A percentile compares a stretch with the other conserved stretches of the same genome.
phyloP scores from a whole-genome alignment of 2,329 filamentous ascomycete species.

The Ophiostoma quercus region DNA sequence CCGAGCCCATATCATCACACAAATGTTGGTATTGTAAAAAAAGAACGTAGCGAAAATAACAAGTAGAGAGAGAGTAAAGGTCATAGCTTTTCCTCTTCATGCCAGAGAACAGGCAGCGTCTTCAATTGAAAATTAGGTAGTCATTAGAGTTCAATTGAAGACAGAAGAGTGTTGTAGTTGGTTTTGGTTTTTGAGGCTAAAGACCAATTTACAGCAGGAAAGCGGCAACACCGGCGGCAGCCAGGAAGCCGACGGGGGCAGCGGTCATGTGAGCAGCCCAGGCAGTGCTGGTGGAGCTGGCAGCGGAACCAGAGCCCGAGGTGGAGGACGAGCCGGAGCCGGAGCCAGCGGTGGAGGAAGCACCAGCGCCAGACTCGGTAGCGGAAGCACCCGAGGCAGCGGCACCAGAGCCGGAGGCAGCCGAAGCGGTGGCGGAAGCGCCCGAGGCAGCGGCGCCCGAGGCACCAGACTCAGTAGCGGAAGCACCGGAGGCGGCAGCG shows the following conservation, averaged over 20 bases:
- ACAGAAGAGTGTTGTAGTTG: neutral
- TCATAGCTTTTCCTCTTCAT: conserved; percentile 8
- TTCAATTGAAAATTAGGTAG: neutral
- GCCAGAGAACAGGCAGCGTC: neutral
- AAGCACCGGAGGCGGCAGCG: conserved; percentile 17
- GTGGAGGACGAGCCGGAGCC: conserved; percentile 1
- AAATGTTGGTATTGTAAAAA: conserved; percentile 23
- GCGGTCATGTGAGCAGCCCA: conserved; percentile 38
- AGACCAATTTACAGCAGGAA: conserved; percentile 42
- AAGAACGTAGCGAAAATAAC: conserved; percentile 17
- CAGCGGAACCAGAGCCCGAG: conserved; percentile 17
- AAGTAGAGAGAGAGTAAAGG: neutral
- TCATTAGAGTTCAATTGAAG: conserved; percentile 15
- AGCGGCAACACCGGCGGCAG: conserved; percentile 46
- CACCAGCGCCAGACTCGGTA: conserved; percentile 29
- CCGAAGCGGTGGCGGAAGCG: conserved; percentile 23
- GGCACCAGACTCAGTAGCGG: conserved; percentile 19
- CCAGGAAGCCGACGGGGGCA: conserved; percentile 43
- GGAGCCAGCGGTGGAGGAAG: conserved; percentile 2
- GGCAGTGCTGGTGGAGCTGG: conserved; percentile 16
- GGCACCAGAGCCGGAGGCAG: conserved; percentile 15
- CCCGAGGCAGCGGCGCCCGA: conserved; percentile 14
- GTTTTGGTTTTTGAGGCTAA: neutral
- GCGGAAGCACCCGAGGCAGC: conserved; percentile 24
- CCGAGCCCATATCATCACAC: conserved; percentile 13